Conservation (phyloP, 257 asterid species). For the Solanum gandarillasii region DNA sequence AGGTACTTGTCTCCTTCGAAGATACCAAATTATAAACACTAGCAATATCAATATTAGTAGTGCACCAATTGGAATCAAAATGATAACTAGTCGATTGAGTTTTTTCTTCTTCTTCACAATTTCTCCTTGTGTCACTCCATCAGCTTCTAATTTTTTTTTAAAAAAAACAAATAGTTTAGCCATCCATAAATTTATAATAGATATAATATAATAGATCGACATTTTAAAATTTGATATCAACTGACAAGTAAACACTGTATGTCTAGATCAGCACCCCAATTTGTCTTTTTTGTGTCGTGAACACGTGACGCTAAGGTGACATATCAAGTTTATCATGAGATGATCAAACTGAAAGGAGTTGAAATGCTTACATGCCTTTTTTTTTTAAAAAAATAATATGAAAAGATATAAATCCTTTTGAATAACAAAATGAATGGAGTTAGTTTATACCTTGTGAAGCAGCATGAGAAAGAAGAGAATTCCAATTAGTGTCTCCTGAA, state of each 20-base stretch:
- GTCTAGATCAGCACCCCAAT: too few species aligned
- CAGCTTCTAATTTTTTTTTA: background rate
- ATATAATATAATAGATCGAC: background rate
- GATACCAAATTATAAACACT: background rate
- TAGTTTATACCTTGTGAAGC: background rate
- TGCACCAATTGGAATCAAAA: background rate
- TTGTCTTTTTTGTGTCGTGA: background rate
- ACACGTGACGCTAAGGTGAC: background rate
- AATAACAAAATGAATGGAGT: background rate
- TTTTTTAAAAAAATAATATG: too few species aligned
- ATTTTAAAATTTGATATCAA: fast-evolving
- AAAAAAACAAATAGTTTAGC: background rate
- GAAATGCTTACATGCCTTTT: background rate
- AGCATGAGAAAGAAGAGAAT: constrained; percentile 9
- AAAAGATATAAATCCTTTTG: background rate
- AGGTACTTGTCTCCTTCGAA: background rate
- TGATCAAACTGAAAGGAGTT: background rate
- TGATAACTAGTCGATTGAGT: background rate
- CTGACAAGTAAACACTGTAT: background rate
- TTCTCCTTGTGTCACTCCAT: background rate
- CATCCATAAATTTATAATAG: background rate
- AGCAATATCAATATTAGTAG: background rate
- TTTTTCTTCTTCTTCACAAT: background rate
- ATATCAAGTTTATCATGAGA: background rate
- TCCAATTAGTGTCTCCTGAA: background rate